Base-by-base conservation (phyloP, 306 rosid species). In the Vachellia collinsii region DNA sequence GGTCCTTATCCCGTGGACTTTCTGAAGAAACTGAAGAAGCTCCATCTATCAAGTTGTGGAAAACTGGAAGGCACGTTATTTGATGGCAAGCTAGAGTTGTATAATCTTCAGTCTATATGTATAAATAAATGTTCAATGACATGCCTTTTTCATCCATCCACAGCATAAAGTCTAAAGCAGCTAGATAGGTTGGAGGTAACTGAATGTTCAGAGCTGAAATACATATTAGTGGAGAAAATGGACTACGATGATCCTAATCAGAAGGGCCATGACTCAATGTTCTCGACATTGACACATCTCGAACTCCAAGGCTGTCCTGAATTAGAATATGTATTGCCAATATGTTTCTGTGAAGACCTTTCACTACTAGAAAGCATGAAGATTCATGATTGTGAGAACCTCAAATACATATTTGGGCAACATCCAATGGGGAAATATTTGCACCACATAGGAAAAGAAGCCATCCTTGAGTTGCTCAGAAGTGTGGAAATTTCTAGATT, bases 271-370 rank as follows among this genome's bases (percentile, higher is more conserved):
- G 11, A 54, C 4, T n/a, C 12, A 6, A 54, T 54, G 1, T n/a
- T 54, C 1, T 12, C 62, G 8, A 54, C n/a, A 54, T 3, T 54
- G 10, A 1, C n/a, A 54, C 0, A 1, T 17, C 62, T 54, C 62
- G 0, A 7, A 54, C 4, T 54, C 12, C 0, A 0, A 7, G 0
- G 0, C 5, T 54, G 62, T n/a, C 25, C 4, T 19, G 4, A n/a
- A 54, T 17, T 54, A 54, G 12, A 54, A 54, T 54, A 2, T 54
- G 3, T 54, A 7, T 17, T 54, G 25, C 62, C 62, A n/a, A n/a
- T n/a, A 6, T n/a, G 61, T n/a, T 1, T 8, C n/a, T 54, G 62
- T 4, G 11, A n/a, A 54, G 62, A 54, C 29, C 62, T 54, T 54
- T 29, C 29, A 19, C 62, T 19, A 8, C 25, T n/a, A 2, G 0